phyloP scores from a whole-genome alignment of 2,329 filamentous ascomycete genomes.

The Gaeumannomyces tritici region DNA sequence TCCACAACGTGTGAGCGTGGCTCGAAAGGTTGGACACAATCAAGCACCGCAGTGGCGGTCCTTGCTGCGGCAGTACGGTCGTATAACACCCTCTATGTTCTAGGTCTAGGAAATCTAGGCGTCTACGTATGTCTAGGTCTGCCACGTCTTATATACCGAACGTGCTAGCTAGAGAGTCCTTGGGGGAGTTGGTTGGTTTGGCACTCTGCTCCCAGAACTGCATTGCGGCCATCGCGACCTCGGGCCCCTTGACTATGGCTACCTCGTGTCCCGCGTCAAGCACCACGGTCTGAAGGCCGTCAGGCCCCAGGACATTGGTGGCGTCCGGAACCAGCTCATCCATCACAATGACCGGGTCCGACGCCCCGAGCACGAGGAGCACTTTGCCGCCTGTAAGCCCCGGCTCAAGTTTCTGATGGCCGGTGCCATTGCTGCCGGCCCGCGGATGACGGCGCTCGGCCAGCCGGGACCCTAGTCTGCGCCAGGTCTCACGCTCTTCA shows the following conservation, averaged over 20 bases:
- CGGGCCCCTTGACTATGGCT: constrained; percentile 3
- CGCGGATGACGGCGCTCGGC: constrained; percentile 27
- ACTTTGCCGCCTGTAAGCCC: constrained; percentile 40
- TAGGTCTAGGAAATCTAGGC: neutral
- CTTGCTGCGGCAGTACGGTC: neutral
- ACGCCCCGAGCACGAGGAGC: constrained; percentile 54
- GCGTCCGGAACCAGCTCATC: constrained; percentile 57
- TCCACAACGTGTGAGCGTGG: constrained; percentile 57
- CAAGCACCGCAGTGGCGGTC: neutral
- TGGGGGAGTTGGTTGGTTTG: too few species aligned
- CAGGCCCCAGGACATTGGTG: constrained; percentile 30
- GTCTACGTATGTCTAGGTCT: neutral
- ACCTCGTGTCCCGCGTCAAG: constrained; percentile 18
- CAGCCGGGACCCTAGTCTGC: constrained; percentile 40
- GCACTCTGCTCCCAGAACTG: neutral
- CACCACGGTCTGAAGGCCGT: constrained; percentile 28
- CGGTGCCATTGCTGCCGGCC: neutral
- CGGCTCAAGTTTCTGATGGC: constrained; percentile 15
- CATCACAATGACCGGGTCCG: constrained; percentile 57
- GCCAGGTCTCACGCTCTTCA: constrained; percentile 53
- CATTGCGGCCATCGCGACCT: constrained; percentile 2
- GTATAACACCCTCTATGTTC: neutral
- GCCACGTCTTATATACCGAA: neutral
- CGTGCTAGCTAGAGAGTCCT: neutral
- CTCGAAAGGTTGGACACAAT: constrained; percentile 77